Conservation (phyloP, 176 grass and related monocot genomes). For the Canna indica region DNA sequence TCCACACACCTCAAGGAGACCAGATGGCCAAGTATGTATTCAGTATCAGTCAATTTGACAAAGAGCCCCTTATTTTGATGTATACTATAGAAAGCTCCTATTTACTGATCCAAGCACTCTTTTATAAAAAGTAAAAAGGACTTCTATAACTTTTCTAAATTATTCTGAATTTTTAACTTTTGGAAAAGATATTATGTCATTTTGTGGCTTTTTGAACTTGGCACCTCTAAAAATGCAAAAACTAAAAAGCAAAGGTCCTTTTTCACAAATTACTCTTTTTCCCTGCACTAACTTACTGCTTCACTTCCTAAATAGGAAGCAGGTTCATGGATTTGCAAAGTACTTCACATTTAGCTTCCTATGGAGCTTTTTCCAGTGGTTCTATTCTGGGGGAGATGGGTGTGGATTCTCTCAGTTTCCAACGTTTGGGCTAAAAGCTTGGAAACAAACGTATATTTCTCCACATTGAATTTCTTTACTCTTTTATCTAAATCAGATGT, state of each 20-base stretch:
- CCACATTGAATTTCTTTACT: not conserved
- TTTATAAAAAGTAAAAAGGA: no score
- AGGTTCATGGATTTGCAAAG: slow-evolving; percentile 65
- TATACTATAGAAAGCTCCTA: no score
- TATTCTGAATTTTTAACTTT: no score
- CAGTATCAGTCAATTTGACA: no score
- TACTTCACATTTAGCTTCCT: slow-evolving; percentile 73
- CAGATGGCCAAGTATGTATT: slow-evolving; percentile 58
- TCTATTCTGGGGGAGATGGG: slow-evolving; percentile 71
- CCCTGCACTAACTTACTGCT: not conserved
- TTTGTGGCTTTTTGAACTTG: no score
- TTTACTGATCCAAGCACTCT: no score
- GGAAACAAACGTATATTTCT: slow-evolving; percentile 68
- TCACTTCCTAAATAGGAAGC: slow-evolving; percentile 41
- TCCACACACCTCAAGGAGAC: slow-evolving; percentile 86
- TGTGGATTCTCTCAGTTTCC: slow-evolving; percentile 96
- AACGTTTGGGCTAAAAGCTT: slow-evolving; percentile 80
- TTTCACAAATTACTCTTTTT: no score
- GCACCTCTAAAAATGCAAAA: no score
- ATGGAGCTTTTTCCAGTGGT: slow-evolving; percentile 99
- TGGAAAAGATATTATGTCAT: no score
- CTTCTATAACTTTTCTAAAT: no score
- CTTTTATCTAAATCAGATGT: not conserved
- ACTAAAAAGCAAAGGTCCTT: no score
- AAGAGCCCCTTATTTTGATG: no score